Evolutionary conservation across 306 rosid species (phyloP), one percentile per base, ranked within the genome.

Genomic region (Sechiopsis laciniata): DNA sequence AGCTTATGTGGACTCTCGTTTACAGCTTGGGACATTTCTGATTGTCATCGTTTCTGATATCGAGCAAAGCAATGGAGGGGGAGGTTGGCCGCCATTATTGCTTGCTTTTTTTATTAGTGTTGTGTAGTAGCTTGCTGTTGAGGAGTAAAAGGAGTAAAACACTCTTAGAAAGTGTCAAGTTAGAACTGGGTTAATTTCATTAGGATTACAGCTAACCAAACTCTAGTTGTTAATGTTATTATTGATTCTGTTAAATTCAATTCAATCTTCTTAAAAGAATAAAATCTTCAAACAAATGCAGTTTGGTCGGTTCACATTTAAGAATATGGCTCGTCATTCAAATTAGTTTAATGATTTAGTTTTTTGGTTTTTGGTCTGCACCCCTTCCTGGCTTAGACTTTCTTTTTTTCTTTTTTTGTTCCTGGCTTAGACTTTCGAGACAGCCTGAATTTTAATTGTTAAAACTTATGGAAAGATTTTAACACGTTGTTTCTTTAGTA

Each of bases 11-110:
- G 99, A 78, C 81, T 79, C 87, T 94, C 61, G 87, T 88, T 60
- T 91, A 91, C 92, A 91, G 99, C 86, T 84, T 94, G 89, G 96
- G 83, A 73, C 97, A 89, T 83, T 94, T 94, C 88, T 11, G 5
- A 64, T 11, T 0, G 56, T 46, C 56, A 48, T 21, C 56, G 29
- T 83, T 94, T 94, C 88, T 11, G 5, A 64, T 11, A 42, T 22
- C 19, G 52, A 4, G 12, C 6, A 0, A 67, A 67, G 40, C 40
- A 2, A 42, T 5, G 54, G 13, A 0, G 2, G 54, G 16, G 72
- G 12, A 26, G 29, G 1, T 65, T 65, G 32, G 54, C 11, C 8
- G 50, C 54, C 72, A 42, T 45, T 42, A 22, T 71, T 71, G 17
- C 59, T 26, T 26, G 29, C 29, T 26, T 26, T 26, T 26, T 26